Base-by-base conservation (phyloP, 1,139 yeast genomes). In the Arxiozyma bovina region DNA sequence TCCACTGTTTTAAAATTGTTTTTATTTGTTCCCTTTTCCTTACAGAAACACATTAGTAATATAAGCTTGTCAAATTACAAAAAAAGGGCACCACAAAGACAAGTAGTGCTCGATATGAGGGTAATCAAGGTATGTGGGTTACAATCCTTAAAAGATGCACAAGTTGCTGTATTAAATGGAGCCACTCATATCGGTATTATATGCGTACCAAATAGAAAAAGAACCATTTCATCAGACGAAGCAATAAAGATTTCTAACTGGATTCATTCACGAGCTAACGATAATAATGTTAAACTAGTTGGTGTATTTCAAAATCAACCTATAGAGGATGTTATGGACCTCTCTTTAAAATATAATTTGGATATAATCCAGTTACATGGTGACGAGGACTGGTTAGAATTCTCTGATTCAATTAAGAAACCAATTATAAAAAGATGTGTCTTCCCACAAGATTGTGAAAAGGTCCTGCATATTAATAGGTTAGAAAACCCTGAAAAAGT, bases 341-440 rank as follows among this genome's bases (percentile, higher is more conserved):
- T 77, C 0, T 81, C 82, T 7, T 64, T 72, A 0, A 77, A 76
- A 11, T 70, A 84, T 27, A 73, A 74, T 0, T 68, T 90, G 17
- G 98, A 91, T 70, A 74, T 89, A 42, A 86, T 93, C 0, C 99
- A 93, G 67, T 72, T 93, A 12, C 99, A 93, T 69, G 99, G 99
- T 1, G 77, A 80, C 48, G 98, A 93, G 68, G 78, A 86, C 46
- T 74, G 85, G 58, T 60, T 71, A 17, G 81, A 75, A 50, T 88
- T 77, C 53, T 54, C 58, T 23, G 44, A 47, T 0, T 59, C 66
- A 52, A 71, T 84, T 15, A 71, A 74, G 1, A 58, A 63, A 17
- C 96, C 96, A 0, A 79, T 89, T 4, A 85, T 93, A 56, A 79
- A 87, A 49, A 74, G 97, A 54, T 86, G 81, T 62, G 83, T 66